Evolutionary conservation across 352 stramenopile species (phyloP), one percentile per base, ranked within the genome.

Genomic region (Globisporangium camurandrum): DNA sequence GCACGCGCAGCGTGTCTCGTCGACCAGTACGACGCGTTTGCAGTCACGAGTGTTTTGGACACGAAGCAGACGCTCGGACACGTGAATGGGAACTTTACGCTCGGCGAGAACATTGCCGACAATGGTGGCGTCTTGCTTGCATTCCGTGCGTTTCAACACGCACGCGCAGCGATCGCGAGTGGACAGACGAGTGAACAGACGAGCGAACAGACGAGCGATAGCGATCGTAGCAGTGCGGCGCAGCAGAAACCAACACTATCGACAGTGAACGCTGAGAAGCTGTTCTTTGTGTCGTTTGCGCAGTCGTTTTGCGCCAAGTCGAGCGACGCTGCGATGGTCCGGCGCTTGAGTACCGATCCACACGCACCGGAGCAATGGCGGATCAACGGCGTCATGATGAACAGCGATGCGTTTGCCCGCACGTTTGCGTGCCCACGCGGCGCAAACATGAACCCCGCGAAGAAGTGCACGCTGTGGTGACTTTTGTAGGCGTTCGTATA

Each of bases 71-170:
- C 81, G 17, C 48, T 93, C 14, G 79, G 76, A 12, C 38, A 81
- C 38, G 75, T 92, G 42, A 89, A 93, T 39, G 81, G 84, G 2
- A 81, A 87, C 43, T 84, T 72, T 54, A 95, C 81, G 17, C 28
- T 93, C 20, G 67, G 77, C 20, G 81, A 95, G 55, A 92, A 91
- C 56, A 90, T 92, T 27, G 84, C 84, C 0, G 84, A 95, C 65
- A 84, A 89, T 31, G 84, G 84, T 16, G 84, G 84, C 27, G 60
- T 95, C 23, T 84, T 81, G 51, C 54, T 95, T 8, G 66, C 81
- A 10, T 90, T 76, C 56, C 38, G 65, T 5, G 84, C 84, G 20
- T 84, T 86, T 41, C 61, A 67, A 61, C 26, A 62, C 69, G 45
- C 45, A 26, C 2, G 52, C 69, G 12, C 51, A 62, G 22, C 33